Percentiles rank a stretch among this genome's conserved stretches.
phyloP scores from a whole-genome alignment of 345 rosid species.

The Ceriops decandra region DNA sequence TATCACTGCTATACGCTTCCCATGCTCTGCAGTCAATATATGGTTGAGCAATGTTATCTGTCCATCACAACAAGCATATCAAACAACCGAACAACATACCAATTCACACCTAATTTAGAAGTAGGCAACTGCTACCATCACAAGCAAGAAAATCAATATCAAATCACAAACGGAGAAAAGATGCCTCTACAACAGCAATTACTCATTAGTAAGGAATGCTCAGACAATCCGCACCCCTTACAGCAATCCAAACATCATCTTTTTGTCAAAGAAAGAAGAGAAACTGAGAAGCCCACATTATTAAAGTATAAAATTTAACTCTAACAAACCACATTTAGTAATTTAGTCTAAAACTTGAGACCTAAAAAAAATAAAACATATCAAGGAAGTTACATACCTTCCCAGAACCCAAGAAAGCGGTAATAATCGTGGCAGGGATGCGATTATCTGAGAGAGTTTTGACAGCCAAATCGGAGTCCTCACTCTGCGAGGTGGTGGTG shows the following conservation, averaged over 20 bases:
- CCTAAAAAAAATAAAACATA: no score
- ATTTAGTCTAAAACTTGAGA: no score
- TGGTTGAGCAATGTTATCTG: slow-evolving; percentile 93
- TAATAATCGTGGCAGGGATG: slow-evolving; percentile 89
- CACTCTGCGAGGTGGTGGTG: slow-evolving; percentile 44
- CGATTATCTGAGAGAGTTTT: slow-evolving; percentile 77
- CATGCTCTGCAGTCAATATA: slow-evolving; percentile 85
- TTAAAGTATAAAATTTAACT: not conserved
- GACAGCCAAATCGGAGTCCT: slow-evolving; percentile 57
- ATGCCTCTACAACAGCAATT: slow-evolving; percentile 2
- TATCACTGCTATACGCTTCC: slow-evolving; percentile 90
- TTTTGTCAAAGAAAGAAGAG: not conserved
- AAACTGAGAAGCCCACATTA: not conserved
- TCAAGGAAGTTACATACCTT: no score
- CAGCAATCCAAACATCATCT: not conserved
- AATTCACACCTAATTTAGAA: no score
- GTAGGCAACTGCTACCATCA: not conserved
- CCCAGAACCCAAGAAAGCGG: slow-evolving; percentile 42
- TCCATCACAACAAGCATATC: slow-evolving; percentile 18
- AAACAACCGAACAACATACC: not conserved
- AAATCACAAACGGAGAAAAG: slow-evolving; percentile 8
- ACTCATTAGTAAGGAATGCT: not conserved
- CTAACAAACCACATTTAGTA: not conserved
- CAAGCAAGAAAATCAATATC: not conserved
- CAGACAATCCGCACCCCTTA: not conserved